Conservation (phyloP, 331 rosid genomes). For the Rhamnella rubrinervis region DNA sequence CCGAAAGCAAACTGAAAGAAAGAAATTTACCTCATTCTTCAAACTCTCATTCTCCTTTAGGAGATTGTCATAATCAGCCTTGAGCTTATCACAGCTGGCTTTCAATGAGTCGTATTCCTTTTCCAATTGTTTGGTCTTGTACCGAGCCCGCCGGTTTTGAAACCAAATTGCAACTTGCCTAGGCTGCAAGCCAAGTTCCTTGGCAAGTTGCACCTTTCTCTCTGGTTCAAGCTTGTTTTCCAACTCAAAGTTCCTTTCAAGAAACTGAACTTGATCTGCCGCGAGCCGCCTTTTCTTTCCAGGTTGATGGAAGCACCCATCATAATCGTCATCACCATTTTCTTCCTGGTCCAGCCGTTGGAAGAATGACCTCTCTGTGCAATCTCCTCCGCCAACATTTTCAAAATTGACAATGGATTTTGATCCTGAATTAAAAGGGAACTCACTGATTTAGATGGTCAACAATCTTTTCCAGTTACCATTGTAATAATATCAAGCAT, state of each 20-base stretch:
- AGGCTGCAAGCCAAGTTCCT: conserved; percentile 81
- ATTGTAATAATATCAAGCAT: background rate
- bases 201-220: conserved; percentile 73
- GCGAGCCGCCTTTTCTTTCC: conserved; percentile 86
- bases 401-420: conserved; percentile 59
- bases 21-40: conserved; percentile 54
- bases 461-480: background rate
- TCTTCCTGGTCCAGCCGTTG: conserved; percentile 52
- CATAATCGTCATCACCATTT: conserved; percentile 58
- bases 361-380: conserved; percentile 45
- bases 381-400: conserved; percentile 36
- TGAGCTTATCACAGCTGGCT: conserved; percentile 59
- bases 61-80: conserved; percentile 61
- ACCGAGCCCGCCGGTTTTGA: conserved; percentile 88
- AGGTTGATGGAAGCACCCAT: conserved; percentile 48
- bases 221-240: conserved; percentile 95
- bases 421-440: conserved; percentile 45
- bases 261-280: conserved; percentile 65
- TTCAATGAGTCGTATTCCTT: conserved; percentile 66
- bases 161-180: conserved; percentile 98
- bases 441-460: too few relatives aligned
- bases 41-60: conserved; percentile 51
- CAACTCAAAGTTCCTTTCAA: conserved; percentile 67
- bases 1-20: conserved; percentile 23
- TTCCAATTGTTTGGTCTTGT: conserved; percentile 74